These are phyloP conservation scores for Mercurialis annua DNA, from an alignment of 345 rosid genomes.

Conservation along the genomic window DNA sequence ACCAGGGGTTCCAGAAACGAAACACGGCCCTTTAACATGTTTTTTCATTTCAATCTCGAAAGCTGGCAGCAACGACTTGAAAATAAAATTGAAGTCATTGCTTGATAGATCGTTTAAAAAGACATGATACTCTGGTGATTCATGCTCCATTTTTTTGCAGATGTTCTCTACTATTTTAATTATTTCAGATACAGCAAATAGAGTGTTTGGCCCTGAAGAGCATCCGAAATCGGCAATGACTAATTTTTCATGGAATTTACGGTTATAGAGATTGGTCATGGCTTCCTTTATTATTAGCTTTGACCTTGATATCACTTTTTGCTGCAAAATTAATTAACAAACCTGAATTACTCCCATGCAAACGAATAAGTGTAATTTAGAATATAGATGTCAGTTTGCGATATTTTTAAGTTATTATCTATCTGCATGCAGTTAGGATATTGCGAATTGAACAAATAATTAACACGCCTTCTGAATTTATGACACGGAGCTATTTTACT, in stretches of 20 bases:
- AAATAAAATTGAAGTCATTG: constrained; percentile 46
- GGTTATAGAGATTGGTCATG: constrained; percentile 31
- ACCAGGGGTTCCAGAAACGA: constrained; percentile 34
- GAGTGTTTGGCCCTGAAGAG: constrained; percentile 76
- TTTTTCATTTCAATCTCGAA: constrained; percentile 19
- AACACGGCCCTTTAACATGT: constrained; percentile 14
- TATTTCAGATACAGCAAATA: constrained; percentile 29
- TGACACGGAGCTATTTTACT: too few species aligned
- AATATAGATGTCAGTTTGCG: too few species aligned
- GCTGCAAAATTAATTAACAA: too few species aligned
- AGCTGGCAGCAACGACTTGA: constrained; percentile 33
- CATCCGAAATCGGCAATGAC: constrained; percentile 78
- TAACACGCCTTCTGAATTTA: too few species aligned
- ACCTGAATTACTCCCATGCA: too few species aligned
- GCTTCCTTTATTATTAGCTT: constrained; percentile 43
- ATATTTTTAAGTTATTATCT: too few species aligned
- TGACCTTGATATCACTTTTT: constrained; percentile 36
- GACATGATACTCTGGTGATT: too few species aligned
- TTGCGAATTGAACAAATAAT: too few species aligned
- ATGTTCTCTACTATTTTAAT: constrained; percentile 22
- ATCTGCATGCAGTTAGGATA: too few species aligned
- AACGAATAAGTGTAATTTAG: too few species aligned
- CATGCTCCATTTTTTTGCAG: constrained; percentile 11
- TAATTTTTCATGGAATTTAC: too few species aligned
- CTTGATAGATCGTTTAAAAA: constrained; percentile 48